Evolutionary conservation across 768 basidiomycete genomes (phyloP), one percentile per base, ranked within the genome.

Genomic region (Crassisporium funariophilum): DNA sequence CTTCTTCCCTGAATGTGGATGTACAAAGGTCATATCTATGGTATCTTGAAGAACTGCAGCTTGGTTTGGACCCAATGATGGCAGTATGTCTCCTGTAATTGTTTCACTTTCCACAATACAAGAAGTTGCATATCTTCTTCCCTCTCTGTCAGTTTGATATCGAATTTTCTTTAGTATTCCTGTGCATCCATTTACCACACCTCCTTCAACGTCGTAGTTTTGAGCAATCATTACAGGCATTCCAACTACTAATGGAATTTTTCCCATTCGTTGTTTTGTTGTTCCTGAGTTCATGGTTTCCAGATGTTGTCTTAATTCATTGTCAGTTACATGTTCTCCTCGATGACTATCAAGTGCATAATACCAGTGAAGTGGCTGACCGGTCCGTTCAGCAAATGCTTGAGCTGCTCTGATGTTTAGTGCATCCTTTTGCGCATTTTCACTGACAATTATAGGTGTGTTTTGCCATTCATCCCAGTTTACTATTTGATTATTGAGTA

Each of bases 201-300:
- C 72, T 5, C 57, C 54, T 17, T 60, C 44, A 0, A 75, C 62
- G 37, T 74, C 71, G 46, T 60, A 71, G 39, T 74, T 76, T n/a
- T 67, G 59, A 0, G 56, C 44, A 0, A 75, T 47, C 38, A 73
- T 59, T 0, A 75, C 66, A 0, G 69, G 71, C 71, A 75, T 74
- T 0, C 72, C 73, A 4, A 66, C 56, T 0, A 63, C 66, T 0
- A 76, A 36, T 0, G 70, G 73, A 1, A 74, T 40, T 7, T 52
- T 47, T 1, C 68, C 65, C 0, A 72, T 53, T 0, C 64, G 38
- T 10, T 69, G 65, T 1, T 59, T 53, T 7, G 67, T 71, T 9
- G 43, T 19, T 1, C 67, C 66, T 0, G 66, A 65, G 45, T 58
- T 46, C 4, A 68, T 1, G 0, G 4, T 39, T 1, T 27, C 4